A percentile compares a stretch with the other conserved stretches of the same genome.
These are phyloP conservation scores for Kurtzmaniella quercitrusa DNA, from an alignment of 1,139 yeast genomes.

Conservation along the genomic window DNA sequence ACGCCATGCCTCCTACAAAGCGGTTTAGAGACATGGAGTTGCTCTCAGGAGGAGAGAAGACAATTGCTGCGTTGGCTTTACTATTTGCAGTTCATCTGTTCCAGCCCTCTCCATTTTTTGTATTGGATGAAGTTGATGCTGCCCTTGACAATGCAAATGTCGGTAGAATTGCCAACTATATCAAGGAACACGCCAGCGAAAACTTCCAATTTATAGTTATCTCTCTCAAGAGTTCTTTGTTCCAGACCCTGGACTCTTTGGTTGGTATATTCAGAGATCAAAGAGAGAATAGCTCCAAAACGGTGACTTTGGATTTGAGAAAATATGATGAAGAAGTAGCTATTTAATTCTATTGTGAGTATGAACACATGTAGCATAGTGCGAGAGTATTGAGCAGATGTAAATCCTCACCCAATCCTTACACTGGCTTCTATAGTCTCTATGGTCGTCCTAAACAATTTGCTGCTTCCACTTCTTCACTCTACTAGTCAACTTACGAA, in stretches of 20 bases:
- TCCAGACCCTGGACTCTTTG: conserved; percentile 83
- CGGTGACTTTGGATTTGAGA: conserved; percentile 69
- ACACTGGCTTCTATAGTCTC: too few relatives aligned
- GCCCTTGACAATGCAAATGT: conserved; percentile 92
- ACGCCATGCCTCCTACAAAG: conserved; percentile 96
- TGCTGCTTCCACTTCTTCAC: too few relatives aligned
- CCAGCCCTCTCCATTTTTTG: conserved; percentile 95
- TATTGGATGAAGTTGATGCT: conserved; percentile 95
- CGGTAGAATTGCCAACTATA: conserved; percentile 77
- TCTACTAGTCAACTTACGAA: too few relatives aligned
- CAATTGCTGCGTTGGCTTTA: conserved; percentile 92
- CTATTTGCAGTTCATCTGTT: conserved; percentile 86
- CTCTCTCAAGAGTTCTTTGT: conserved; percentile 81
- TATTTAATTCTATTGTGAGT: conserved; percentile 7
- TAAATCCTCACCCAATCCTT: too few relatives aligned
- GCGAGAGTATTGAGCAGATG: too few relatives aligned
- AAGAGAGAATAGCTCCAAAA: conserved; percentile 66
- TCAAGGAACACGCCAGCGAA: conserved; percentile 70
- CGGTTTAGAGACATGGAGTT: conserved; percentile 91
- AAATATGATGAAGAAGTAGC: conserved; percentile 48
- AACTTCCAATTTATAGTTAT: conserved; percentile 90
- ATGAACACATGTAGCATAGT: not conserved
- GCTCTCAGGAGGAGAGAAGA: conserved; percentile 94
- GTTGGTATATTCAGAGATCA: conserved; percentile 94
- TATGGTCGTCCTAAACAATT: too few relatives aligned